These are phyloP conservation scores for Colletotrichum salicis DNA, from an alignment of 2,329 filamentous ascomycete genomes.

Conservation along the genomic window DNA sequence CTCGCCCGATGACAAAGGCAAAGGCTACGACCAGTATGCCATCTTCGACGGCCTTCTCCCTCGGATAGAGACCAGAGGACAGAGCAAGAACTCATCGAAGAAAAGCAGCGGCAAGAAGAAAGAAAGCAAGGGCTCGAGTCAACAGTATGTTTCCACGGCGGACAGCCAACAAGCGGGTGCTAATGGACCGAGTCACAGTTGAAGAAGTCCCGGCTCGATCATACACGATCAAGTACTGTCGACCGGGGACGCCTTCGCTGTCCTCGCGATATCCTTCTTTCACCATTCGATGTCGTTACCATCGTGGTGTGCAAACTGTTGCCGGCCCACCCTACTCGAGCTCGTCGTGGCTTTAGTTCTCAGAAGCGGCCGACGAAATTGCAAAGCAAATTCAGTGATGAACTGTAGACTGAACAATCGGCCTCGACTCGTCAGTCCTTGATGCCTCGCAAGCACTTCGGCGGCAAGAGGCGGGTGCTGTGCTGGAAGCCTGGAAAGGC, in stretches of 20 bases:
- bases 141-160: slow-evolving; percentile 4
- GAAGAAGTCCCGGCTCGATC: not conserved
- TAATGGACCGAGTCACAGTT: slow-evolving; percentile 16
- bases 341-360: no score
- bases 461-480: no score
- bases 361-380: no score
- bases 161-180: not conserved
- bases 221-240: not conserved
- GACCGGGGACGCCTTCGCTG: not conserved
- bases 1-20: slow-evolving; percentile 30
- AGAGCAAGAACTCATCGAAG: slow-evolving; percentile 35
- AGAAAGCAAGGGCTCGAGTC: slow-evolving; percentile 18
- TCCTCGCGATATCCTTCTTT: not conserved
- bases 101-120: slow-evolving; percentile 33
- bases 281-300: not conserved
- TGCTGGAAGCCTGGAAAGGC: no score
- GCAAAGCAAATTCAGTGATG: no score
- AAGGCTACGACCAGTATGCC: slow-evolving; percentile 17
- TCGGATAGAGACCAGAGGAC: slow-evolving; percentile 40
- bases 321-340: no score
- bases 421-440: no score
- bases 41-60: slow-evolving; percentile 39
- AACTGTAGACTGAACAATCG: no score
- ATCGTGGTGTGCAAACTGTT: no score
- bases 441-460: no score